Evolutionary conservation across 257 asterid species (phyloP).

Genomic region (Solanum sparsipilum): DNA sequence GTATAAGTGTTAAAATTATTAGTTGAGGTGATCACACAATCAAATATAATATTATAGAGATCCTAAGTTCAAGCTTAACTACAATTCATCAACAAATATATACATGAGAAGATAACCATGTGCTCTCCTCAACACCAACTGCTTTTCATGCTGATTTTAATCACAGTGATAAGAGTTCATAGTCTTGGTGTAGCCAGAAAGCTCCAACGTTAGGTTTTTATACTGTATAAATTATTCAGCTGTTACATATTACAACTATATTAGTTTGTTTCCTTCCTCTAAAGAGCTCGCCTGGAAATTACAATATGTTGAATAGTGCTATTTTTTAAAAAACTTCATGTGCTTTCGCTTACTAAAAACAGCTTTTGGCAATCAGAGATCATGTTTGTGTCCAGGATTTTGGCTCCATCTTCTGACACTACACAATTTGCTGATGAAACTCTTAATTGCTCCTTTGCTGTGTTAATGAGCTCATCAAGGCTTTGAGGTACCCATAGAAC

Average conservation of each 20-base stretch:
- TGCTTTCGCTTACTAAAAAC: constrained; percentile 14
- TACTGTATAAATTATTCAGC: not conserved
- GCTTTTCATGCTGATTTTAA: not conserved
- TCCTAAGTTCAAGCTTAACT: not conserved
- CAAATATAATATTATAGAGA: no score
- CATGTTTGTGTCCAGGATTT: constrained; percentile 18
- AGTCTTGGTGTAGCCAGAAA: not conserved
- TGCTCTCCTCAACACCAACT: not conserved
- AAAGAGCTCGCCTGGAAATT: not conserved
- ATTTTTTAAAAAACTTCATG: not conserved
- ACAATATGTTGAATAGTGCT: not conserved
- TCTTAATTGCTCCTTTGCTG: constrained; percentile 17
- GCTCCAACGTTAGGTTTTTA: not conserved
- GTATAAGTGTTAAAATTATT: not conserved
- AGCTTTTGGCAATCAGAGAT: constrained; percentile 19
- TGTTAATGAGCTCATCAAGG: constrained; percentile 26
- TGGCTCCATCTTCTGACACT: constrained; percentile 29
- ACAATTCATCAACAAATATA: not conserved
- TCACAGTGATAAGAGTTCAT: not conserved
- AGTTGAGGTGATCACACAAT: not conserved
- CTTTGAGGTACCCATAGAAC: constrained; percentile 29
- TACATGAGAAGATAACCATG: not conserved
- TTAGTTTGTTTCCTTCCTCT: not conserved
- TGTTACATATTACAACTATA: not conserved
- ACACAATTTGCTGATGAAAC: constrained; percentile 3